phyloP scores from a whole-genome alignment of 2,329 filamentous ascomycete genomes.

The Aureobasidium lini region DNA sequence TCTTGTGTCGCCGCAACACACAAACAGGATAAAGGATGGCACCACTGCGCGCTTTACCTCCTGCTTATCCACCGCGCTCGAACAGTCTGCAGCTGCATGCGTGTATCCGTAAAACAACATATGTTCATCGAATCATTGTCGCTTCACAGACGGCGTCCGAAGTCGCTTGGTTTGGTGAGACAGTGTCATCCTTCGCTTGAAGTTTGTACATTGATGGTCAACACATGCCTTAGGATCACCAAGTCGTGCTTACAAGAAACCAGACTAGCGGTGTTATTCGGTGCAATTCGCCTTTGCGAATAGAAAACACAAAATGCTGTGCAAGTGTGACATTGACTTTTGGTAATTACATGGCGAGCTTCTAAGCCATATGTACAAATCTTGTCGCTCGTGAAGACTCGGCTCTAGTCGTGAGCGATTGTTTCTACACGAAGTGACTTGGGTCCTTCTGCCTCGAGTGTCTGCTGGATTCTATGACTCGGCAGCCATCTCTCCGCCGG shows the following conservation, averaged over 20 bases:
- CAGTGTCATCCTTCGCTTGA: not conserved
- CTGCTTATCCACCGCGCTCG: not conserved
- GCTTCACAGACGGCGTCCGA: not conserved
- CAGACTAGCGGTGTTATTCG: too few relatives aligned
- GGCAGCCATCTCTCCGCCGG: slow-evolving; percentile 33
- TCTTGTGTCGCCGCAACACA: not conserved
- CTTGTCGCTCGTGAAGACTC: not conserved
- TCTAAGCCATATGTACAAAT: not conserved
- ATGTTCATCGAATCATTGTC: not conserved
- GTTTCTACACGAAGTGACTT: slow-evolving; percentile 3
- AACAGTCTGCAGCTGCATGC: not conserved
- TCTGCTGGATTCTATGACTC: slow-evolving; percentile 5
- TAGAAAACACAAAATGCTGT: not conserved
- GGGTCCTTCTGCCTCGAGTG: slow-evolving; percentile 2
- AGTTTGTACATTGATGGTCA: not conserved
- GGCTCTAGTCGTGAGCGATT: not conserved
- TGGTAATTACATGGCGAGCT: not conserved
- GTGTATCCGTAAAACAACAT: not conserved
- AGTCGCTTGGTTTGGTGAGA: not conserved
- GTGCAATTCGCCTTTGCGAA: too few relatives aligned
- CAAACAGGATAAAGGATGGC: not conserved
- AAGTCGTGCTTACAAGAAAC: not conserved
- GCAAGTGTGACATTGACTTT: not conserved
- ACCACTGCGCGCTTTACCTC: not conserved
- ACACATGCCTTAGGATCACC: not conserved